These are phyloP conservation scores for Penicillium sp. DNA, from an alignment of 2,329 filamentous ascomycete genomes.

Conservation along the genomic window DNA sequence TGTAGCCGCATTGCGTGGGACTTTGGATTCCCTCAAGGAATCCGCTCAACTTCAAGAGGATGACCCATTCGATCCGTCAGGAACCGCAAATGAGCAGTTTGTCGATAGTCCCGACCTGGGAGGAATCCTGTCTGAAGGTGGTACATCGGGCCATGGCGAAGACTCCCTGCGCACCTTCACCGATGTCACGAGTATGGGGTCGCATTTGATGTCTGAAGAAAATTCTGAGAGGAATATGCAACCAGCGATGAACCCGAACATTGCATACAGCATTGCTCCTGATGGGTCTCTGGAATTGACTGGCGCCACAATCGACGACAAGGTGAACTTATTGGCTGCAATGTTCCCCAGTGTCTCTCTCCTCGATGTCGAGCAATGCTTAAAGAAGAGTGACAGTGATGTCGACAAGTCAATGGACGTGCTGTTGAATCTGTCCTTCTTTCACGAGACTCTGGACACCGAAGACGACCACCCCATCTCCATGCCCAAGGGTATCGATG, in stretches of 20 bases:
- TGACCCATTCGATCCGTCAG: constrained; percentile 75
- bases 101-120: constrained; percentile 26
- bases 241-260: constrained; percentile 14
- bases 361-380: constrained; percentile 67
- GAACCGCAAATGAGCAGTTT: constrained; percentile 58
- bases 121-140: constrained; percentile 29
- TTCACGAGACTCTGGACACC: constrained; percentile 68
- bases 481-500: constrained; percentile 76
- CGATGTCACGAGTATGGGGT: constrained; percentile 55
- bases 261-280: constrained; percentile 31
- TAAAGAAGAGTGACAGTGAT: constrained; percentile 70
- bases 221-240: constrained; percentile 28
- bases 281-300: constrained; percentile 34
- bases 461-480: constrained; percentile 48
- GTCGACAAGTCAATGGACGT: constrained; percentile 75
- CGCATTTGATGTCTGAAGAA: constrained; percentile 46
- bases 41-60: constrained; percentile 71
- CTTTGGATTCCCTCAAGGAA: constrained; percentile 68
- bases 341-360: constrained; percentile 74
- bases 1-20: constrained; percentile 59
- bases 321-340: constrained; percentile 64
- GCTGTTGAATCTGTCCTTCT: constrained; percentile 76
- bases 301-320: constrained; percentile 56
- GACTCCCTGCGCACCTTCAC: constrained; percentile 50
- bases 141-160: constrained; percentile 3